These are phyloP conservation scores for Pleurotus tuber-regium DNA, from an alignment of 768 basidiomycete genomes.

Conservation along the genomic window DNA sequence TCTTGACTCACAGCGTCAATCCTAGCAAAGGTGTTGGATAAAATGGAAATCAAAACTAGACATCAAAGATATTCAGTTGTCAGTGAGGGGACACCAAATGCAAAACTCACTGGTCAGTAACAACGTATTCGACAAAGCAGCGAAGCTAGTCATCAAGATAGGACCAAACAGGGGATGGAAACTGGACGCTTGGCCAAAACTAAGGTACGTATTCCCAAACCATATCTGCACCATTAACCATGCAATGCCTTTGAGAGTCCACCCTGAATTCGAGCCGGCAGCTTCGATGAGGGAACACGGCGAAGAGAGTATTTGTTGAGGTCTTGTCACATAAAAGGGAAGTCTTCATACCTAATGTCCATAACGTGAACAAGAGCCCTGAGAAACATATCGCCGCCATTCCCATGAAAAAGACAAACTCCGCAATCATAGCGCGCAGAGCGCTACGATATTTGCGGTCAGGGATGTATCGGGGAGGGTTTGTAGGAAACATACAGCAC, in stretches of 20 bases:
- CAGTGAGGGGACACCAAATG: slow-evolving; percentile 6
- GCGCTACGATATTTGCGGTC: slow-evolving; percentile 43
- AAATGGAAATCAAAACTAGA: slow-evolving; percentile 80
- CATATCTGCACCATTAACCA: slow-evolving; percentile 89
- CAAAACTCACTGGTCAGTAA: slow-evolving; percentile 68
- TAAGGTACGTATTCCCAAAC: slow-evolving; percentile 76
- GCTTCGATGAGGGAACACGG: slow-evolving; percentile 9
- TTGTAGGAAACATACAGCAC: slow-evolving; percentile 53
- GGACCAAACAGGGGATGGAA: slow-evolving; percentile 75
- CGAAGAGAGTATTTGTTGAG: slow-evolving; percentile 22
- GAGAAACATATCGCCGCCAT: slow-evolving; percentile 82
- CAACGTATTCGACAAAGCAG: slow-evolving; percentile 76
- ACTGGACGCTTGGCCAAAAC: slow-evolving; percentile 52
- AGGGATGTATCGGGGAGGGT: not conserved
- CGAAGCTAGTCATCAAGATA: slow-evolving; percentile 76
- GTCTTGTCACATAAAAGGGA: not conserved
- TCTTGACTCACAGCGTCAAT: slow-evolving; percentile 66
- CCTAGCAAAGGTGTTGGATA: slow-evolving; percentile 85
- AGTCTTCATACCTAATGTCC: slow-evolving; percentile 38
- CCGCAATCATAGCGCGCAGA: slow-evolving; percentile 76
- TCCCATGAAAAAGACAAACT: slow-evolving; percentile 76
- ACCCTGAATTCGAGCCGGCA: slow-evolving; percentile 17
- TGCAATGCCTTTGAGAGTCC: slow-evolving; percentile 53
- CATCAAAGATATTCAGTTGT: not conserved
- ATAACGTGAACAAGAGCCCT: slow-evolving; percentile 57